Evolutionary conservation across 495 filamentous ascomycete genomes (phyloP).

Genomic region (Neurospora sp.): DNA sequence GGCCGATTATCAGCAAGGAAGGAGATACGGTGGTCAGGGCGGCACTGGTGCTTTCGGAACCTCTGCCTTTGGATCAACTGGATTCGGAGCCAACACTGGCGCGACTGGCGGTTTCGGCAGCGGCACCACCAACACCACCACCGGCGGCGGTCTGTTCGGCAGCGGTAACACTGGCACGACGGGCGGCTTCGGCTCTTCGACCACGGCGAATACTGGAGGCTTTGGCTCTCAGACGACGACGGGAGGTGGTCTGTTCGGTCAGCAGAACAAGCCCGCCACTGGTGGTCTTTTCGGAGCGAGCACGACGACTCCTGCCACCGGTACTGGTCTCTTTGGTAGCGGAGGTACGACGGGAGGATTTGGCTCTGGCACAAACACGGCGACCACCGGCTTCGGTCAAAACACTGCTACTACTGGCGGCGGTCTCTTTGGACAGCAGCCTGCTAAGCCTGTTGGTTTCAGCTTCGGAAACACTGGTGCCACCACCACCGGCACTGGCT

Average conservation of each 20-base stretch:
- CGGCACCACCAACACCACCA: constrained; percentile 26
- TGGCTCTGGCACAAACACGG: constrained; percentile 28
- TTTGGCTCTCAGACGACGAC: constrained; percentile 25
- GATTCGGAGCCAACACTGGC: constrained; percentile 34
- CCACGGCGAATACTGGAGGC: constrained; percentile 27
- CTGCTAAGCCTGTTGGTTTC: constrained; percentile 25
- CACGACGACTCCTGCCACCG: constrained; percentile 17
- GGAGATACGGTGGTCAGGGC: constrained; percentile 68
- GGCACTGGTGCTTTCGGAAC: constrained; percentile 76
- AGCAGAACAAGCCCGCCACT: constrained; percentile 11
- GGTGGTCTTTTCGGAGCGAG: constrained; percentile 38
- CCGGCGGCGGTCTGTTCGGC: constrained; percentile 38
- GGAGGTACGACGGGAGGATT: constrained; percentile 13
- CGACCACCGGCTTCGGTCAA: constrained; percentile 26
- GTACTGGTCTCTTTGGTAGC: constrained; percentile 7
- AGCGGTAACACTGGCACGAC: constrained; percentile 21
- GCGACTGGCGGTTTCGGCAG: constrained; percentile 40
- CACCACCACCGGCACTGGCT: constrained; percentile 11
- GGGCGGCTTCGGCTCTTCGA: constrained; percentile 34
- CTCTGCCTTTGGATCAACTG: constrained; percentile 43
- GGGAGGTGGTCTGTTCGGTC: constrained; percentile 14
- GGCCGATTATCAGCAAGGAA: constrained; percentile 80
- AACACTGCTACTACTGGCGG: constrained; percentile 26
- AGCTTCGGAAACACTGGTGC: constrained; percentile 16
- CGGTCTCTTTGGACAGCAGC: constrained; percentile 22